Evolutionary conservation across 441 rosid species (phyloP).

Genomic region (Isatis lusitanica): DNA sequence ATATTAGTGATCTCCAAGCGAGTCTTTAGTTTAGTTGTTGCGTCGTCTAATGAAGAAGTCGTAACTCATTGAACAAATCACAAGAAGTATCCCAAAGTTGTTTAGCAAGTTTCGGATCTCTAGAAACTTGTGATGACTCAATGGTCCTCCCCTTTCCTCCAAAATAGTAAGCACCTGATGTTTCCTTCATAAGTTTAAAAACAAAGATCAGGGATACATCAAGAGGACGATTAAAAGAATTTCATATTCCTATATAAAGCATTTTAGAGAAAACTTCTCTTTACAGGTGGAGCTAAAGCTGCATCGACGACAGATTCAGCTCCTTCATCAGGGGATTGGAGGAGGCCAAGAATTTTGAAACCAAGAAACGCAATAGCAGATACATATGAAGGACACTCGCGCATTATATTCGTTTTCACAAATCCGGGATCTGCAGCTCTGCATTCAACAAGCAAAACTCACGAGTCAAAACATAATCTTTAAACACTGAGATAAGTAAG

Average conservation of each 20-base stretch:
- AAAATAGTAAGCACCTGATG: slow-evolving; percentile 71
- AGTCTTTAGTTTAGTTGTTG: slow-evolving; percentile 4
- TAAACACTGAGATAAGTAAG: neutral
- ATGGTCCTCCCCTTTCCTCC: slow-evolving; percentile 80
- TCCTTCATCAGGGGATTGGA: slow-evolving; percentile 63
- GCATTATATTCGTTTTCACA: slow-evolving; percentile 74
- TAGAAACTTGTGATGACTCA: slow-evolving; percentile 56
- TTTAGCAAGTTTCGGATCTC: slow-evolving; percentile 42
- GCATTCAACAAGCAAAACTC: slow-evolving; percentile 13
- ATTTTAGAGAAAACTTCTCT: slow-evolving; percentile 11
- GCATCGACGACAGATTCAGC: slow-evolving; percentile 72
- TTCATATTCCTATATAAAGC: neutral
- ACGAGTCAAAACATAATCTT: neutral
- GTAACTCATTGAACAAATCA: slow-evolving; percentile 46
- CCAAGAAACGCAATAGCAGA: slow-evolving; percentile 37
- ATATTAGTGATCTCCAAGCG: neutral
- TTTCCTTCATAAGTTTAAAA: slow-evolving; percentile 44
- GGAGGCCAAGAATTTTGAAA: slow-evolving; percentile 53
- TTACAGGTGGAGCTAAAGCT: slow-evolving; percentile 79
- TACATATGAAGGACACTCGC: slow-evolving; percentile 64
- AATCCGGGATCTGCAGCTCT: slow-evolving; percentile 89
- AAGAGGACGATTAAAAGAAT: neutral
- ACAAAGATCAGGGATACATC: neutral
- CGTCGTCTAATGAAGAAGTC: neutral
- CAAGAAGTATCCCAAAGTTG: slow-evolving; percentile 65